A percentile compares a stretch with the other conserved stretches of the same genome.
phyloP scores from a whole-genome alignment of 192 early-diverging fungal species.

The Anaeromyces robustus region DNA sequence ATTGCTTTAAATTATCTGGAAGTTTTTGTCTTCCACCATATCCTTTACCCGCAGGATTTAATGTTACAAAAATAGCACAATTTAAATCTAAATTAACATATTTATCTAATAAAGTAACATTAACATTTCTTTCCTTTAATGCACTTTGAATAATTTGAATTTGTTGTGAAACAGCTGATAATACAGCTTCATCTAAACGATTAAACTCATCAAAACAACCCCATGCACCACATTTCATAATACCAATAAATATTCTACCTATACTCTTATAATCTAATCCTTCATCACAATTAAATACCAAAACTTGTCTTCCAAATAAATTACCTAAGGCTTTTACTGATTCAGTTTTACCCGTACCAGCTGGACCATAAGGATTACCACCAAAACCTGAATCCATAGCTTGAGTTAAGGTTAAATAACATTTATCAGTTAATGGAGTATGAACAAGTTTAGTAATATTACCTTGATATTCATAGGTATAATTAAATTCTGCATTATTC shows the following conservation, averaged over 20 bases:
- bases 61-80: conserved; percentile 42
- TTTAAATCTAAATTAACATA: conserved; percentile 26
- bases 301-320: conserved; percentile 37
- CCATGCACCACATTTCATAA: conserved; percentile 47
- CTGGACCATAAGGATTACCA: conserved; percentile 45
- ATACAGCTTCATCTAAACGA: conserved; percentile 35
- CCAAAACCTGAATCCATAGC: conserved; percentile 44
- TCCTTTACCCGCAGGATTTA: conserved; percentile 44
- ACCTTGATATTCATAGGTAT: conserved; percentile 45
- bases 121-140: conserved; percentile 17
- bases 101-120: conserved; percentile 23
- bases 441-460: conserved; percentile 39
- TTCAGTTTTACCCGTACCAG: conserved; percentile 38
- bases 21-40: conserved; percentile 44
- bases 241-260: conserved; percentile 42
- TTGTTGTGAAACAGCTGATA: conserved; percentile 45
- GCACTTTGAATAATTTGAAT: conserved; percentile 44
- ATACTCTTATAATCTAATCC: conserved; percentile 49
- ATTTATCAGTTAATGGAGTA: conserved; percentile 41
- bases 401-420: conserved; percentile 40
- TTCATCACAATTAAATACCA: conserved; percentile 49
- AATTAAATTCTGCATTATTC: conserved; percentile 33
- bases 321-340: conserved; percentile 38
- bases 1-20: conserved; percentile 42
- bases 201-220: conserved; percentile 51